phyloP scores from a whole-genome alignment of 2,329 filamentous ascomycete species.

The Pyrenophora graminea region DNA sequence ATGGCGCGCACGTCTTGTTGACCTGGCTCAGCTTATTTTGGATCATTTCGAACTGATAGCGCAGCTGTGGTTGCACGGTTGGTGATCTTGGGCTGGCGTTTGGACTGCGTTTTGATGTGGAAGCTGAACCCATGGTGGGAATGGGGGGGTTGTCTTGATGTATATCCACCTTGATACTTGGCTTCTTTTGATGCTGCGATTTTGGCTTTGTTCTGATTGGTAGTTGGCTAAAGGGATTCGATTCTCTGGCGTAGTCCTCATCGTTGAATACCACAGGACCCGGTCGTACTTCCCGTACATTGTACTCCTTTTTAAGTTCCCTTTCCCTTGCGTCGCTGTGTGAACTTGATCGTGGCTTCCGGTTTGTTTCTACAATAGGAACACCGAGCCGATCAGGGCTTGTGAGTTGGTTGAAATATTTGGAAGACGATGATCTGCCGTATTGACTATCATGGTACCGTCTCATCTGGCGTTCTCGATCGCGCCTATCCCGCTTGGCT shows the following conservation, averaged over 20 bases:
- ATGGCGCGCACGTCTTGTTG: slow-evolving; percentile 19
- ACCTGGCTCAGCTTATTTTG: slow-evolving; percentile 25
- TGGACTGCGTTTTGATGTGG: slow-evolving; percentile 17
- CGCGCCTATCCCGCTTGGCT: slow-evolving; percentile 19
- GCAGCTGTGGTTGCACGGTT: slow-evolving; percentile 21
- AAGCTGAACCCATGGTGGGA: neutral
- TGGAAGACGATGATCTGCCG: neutral
- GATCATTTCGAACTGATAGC: slow-evolving; percentile 24
- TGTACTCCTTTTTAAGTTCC: slow-evolving; percentile 13
- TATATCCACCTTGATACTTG: slow-evolving; percentile 32
- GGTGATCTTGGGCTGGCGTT: slow-evolving; percentile 24
- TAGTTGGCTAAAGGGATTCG: slow-evolving; percentile 12
- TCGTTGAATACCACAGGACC: slow-evolving; percentile 7
- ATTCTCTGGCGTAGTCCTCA: slow-evolving; percentile 14
- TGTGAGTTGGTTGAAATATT: slow-evolving; percentile 4
- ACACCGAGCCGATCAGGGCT: slow-evolving; percentile 27
- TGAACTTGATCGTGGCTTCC: slow-evolving; percentile 18
- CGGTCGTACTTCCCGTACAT: slow-evolving; percentile 23
- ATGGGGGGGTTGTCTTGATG: slow-evolving; percentile 20
- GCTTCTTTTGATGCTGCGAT: slow-evolving; percentile 12
- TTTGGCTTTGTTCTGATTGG: slow-evolving; percentile 4
- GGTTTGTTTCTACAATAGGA: slow-evolving; percentile 21
- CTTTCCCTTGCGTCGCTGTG: slow-evolving; percentile 7
- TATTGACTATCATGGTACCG: slow-evolving; percentile 22
- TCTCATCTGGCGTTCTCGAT: slow-evolving; percentile 29